phyloP scores from a whole-genome alignment of 441 rosid species.

The Adansonia gregorii region DNA sequence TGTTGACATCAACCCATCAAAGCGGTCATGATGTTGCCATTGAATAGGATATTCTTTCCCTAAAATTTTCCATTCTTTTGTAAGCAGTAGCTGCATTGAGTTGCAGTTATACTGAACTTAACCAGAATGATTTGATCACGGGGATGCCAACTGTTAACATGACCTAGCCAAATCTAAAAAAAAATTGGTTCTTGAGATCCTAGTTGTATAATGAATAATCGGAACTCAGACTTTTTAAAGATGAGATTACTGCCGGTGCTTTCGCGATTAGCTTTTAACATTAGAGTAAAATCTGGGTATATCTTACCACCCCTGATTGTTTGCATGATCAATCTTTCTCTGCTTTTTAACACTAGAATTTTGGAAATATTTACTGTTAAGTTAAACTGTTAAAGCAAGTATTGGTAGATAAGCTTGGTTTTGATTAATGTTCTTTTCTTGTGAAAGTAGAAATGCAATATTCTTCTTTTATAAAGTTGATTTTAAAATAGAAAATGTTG shows the following conservation, averaged over 20 bases:
- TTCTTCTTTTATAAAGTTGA: neutral
- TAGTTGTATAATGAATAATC: neutral
- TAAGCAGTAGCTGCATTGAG: neutral
- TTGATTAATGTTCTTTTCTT: neutral
- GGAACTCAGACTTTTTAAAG: neutral
- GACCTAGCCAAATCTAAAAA: neutral
- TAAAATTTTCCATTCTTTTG: neutral
- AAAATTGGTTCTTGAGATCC: neutral
- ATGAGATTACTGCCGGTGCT: neutral
- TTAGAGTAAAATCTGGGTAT: neutral
- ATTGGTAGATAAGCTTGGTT: neutral
- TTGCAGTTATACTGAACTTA: neutral
- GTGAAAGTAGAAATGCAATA: neutral
- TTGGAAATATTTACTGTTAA: neutral
- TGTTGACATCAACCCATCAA: too few relatives aligned
- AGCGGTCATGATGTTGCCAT: neutral
- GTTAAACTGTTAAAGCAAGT: conserved; percentile 10
- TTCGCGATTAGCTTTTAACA: neutral
- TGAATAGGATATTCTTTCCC: neutral
- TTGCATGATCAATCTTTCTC: neutral
- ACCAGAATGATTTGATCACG: neutral
- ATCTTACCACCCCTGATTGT: neutral
- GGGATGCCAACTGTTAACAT: neutral
- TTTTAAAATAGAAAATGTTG: neutral
- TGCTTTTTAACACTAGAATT: neutral